phyloP scores from a whole-genome alignment of 192 early-diverging fungal species.

The Podochytrium sp. region DNA sequence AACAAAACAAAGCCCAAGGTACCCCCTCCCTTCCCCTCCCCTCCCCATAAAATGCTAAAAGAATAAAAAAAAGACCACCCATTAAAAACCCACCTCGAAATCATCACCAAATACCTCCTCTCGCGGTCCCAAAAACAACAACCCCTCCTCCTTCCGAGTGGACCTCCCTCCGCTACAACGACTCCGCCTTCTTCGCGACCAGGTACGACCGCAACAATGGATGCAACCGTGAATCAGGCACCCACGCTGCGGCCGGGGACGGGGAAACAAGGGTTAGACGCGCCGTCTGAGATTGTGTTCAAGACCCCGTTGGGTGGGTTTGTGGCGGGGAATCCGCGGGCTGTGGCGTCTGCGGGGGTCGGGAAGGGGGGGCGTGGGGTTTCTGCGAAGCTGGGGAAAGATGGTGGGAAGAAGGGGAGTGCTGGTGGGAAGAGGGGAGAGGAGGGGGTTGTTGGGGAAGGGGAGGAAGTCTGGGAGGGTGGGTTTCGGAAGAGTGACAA shows the following conservation, averaged over 20 bases:
- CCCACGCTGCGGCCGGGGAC: background rate
- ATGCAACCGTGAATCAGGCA: background rate
- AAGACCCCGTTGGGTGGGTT: conserved; percentile 28
- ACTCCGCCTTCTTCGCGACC: background rate
- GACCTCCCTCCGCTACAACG: background rate
- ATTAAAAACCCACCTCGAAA: conserved; percentile 34
- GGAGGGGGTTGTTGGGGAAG: background rate
- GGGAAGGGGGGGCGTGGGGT: background rate
- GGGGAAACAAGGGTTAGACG: background rate
- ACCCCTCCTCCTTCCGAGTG: too few species aligned
- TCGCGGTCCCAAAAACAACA: conserved; percentile 6
- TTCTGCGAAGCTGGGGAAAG: background rate
- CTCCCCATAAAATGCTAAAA: background rate
- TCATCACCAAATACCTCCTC: conserved; percentile 16
- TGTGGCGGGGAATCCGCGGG: conserved; percentile 16
- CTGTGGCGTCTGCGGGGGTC: background rate
- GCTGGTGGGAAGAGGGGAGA: too few species aligned
- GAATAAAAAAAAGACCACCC: conserved; percentile 13
- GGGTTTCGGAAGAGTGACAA: background rate
- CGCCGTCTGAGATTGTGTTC: conserved; percentile 10
- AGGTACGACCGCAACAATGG: background rate
- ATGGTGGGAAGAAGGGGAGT: background rate
- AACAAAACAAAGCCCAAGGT: conserved; percentile 35
- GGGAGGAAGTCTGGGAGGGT: background rate
- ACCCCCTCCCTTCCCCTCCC: background rate